These are phyloP conservation scores for Aspergillus wentii DNA, from an alignment of 495 filamentous ascomycete species.

Conservation along the genomic window DNA sequence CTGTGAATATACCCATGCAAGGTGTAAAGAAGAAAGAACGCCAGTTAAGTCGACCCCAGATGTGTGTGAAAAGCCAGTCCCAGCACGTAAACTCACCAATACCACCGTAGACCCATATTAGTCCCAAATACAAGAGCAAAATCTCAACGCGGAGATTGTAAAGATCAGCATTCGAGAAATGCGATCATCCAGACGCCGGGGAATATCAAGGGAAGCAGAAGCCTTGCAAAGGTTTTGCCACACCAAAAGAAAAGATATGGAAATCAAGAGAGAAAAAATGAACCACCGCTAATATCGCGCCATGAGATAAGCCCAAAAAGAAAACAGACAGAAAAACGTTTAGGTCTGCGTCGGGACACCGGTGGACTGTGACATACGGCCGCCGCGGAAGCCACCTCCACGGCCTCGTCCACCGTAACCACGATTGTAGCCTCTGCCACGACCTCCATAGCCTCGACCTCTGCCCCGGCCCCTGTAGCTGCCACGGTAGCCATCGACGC, in stretches of 20 bases:
- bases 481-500: conserved; percentile 82
- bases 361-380: conserved; percentile 38
- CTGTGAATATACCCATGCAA: conserved; percentile 17
- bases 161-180: conserved; percentile 13
- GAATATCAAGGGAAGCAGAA: conserved; percentile 11
- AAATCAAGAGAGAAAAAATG: conserved; percentile 21
- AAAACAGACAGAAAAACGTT: conserved; percentile 7
- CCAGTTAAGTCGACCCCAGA: conserved; percentile 13
- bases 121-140: conserved; percentile 14
- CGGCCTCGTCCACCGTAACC: conserved; percentile 41
- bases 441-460: conserved; percentile 55
- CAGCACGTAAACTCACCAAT: conserved; percentile 12
- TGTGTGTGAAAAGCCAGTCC: conserved; percentile 9
- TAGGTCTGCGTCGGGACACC: conserved; percentile 37
- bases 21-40: conserved; percentile 11
- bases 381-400: conserved; percentile 31
- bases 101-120: conserved; percentile 13
- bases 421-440: conserved; percentile 51
- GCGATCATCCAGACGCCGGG: conserved; percentile 21
- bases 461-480: conserved; percentile 66
- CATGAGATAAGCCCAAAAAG: conserved; percentile 13
- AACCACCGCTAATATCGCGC: conserved; percentile 22
- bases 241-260: conserved; percentile 8
- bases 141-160: conserved; percentile 7
- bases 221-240: conserved; percentile 13